Evolutionary conservation across 192 early-diverging fungal genomes (phyloP), one percentile per base, ranked within the genome.

Genomic region (Gonapodya prolifera): DNA sequence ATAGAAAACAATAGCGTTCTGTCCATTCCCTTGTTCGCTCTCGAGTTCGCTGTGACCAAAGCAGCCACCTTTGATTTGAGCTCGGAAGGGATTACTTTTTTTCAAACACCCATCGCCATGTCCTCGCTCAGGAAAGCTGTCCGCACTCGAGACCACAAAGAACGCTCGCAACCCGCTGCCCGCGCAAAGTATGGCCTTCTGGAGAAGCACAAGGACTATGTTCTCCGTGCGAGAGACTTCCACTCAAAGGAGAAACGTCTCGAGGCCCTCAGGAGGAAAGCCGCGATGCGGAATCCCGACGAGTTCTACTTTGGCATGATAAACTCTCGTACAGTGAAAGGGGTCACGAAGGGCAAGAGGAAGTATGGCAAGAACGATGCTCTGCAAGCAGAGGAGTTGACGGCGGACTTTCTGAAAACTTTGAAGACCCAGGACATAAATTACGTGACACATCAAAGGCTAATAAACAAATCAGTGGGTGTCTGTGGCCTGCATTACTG

Each of bases 261-360:
- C 75, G 94, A 93, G 86, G 86, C 90, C 30, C 86, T 99, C 81
- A 86, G 89, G 33, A 88, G 94, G 80, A 96, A 96, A 80, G 97
- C 97, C 1, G 83, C 89, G 17, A 85, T 89, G 75, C 85, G 91
- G 79, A 99, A 99, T 84, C 94, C 93, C 1, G 97, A 99, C 82
- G 97, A 99, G 86, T 99, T 99, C 82, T 98, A 98, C 87, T 96
- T 95, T 80, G 93, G 91, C 82, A 99, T 99, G 97, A 90, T 96
- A 81, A 92, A 92, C 79, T 80, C 89, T 16, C 16, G 31, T 2
- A 73, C 71, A 30, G 32, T 30, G 8, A 32, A 30, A 29, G 71
- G 71, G 29, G 78, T 93, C 16, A 79, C 85, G 61, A 87, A 93
- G 75, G 88, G 35, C 2, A 79, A 87, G 69, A 23, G 92, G 33